A percentile compares a stretch with the other conserved stretches of the same genome.
Conservation (phyloP, 257 asterid genomes). For the Petrea volubilis region DNA sequence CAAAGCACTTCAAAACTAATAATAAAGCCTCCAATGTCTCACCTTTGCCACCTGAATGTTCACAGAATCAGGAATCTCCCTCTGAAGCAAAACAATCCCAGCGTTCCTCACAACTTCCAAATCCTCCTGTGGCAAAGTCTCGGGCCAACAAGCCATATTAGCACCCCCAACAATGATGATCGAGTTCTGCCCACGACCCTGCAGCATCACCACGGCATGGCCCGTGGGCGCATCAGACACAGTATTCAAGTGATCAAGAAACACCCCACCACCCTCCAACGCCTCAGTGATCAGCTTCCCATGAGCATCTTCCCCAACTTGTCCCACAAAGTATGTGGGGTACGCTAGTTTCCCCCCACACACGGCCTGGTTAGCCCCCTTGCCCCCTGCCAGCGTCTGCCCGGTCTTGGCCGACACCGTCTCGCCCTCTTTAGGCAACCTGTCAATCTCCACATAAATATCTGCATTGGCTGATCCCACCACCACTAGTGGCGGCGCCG, state of each 20-base stretch:
- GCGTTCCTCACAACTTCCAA: slow-evolving; percentile 67
- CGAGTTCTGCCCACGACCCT: slow-evolving; percentile 80
- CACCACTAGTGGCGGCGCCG: slow-evolving; percentile 67
- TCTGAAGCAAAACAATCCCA: slow-evolving; percentile 91
- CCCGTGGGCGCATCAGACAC: slow-evolving; percentile 80
- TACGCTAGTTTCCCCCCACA: slow-evolving; percentile 68
- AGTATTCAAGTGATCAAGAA: slow-evolving; percentile 51
- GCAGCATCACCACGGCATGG: slow-evolving; percentile 96
- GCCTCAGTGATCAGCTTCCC: slow-evolving; percentile 79
- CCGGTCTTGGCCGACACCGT: slow-evolving; percentile 82
- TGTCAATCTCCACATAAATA: slow-evolving; percentile 82
- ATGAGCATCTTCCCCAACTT: slow-evolving; percentile 87
- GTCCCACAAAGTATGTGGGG: slow-evolving; percentile 88
- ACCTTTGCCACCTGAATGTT: slow-evolving; percentile 94
- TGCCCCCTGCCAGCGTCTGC: slow-evolving; percentile 87
- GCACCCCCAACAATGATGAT: slow-evolving; percentile 93
- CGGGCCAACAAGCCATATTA: slow-evolving; percentile 87
- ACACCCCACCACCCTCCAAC: slow-evolving; percentile 66
- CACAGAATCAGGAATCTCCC: slow-evolving; percentile 94
- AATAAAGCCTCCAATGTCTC: slow-evolving; percentile 21
- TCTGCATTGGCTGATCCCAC: slow-evolving; percentile 99
- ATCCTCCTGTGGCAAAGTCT: slow-evolving; percentile 50
- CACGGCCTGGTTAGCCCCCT: slow-evolving; percentile 97
- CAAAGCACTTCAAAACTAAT: background rate
- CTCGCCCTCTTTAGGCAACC: slow-evolving; percentile 85